Evolutionary conservation across 2,329 filamentous ascomycete species (phyloP), one percentile per base, ranked within the genome.

Genomic region (Penicillium sp.): DNA sequence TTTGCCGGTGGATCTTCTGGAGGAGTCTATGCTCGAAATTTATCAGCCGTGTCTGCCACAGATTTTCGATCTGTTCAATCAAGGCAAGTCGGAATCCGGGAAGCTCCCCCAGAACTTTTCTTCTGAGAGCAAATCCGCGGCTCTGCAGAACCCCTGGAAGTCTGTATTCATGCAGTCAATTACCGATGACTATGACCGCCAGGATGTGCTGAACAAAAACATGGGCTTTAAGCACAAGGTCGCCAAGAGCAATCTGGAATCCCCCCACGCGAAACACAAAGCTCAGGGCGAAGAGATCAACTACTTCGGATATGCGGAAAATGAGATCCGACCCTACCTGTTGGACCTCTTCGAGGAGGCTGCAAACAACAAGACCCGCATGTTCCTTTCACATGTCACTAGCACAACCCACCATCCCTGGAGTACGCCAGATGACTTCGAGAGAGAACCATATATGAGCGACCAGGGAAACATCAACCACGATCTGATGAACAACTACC

Each of bases 291-390:
- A 59, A 15, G 64, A 68, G 39, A 57, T 67, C 47, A 75, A 75
- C 52, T 75, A 75, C 50, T 75, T 75, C 49, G 72, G 62, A 21
- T 68, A 60, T 48, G 61, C 71, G 4, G 73, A 75, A 52, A 61
- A 63, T 6, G 70, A 71, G 35, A 57, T 72, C 1, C 65, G 65
- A 52, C 70, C 69, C 6, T 73, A 73, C 42, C 38, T 63, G 3
- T 49, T 49, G 9, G 61, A 63, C 50, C 51, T 63, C 5, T 57
- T 65, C 65, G 45, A 61, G 52, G 50, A 64, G 38, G 63, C 62
- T 13, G 61, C 59, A 10, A 53, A 61, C 21, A 65, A 64, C 37
- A 62, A 64, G 15, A 62, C 57, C 7, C 64, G 64, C 22, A 57
- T 67, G 37, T 67, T 67, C 51, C 57, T 67, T 28, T 67, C 64